Percentiles rank a stretch among this genome's conserved stretches.
Evolutionary conservation across 1,139 yeast species (phyloP).

Genomic region (Protomyces pachydermus): DNA sequence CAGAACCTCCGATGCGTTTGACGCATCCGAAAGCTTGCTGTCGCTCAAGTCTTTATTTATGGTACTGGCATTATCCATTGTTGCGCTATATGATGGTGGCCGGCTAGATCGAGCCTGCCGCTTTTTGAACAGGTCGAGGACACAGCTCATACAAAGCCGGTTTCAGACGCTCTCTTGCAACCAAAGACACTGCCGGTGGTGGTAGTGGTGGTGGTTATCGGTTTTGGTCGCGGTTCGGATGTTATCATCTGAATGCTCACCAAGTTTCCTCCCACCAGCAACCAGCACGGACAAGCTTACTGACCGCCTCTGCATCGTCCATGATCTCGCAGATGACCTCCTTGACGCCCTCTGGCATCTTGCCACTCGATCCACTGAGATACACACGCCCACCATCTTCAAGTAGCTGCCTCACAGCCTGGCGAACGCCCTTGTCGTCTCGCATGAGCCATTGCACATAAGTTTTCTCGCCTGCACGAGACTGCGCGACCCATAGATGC

Average conservation of each 20-base stretch:
- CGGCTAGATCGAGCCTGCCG: too few relatives aligned
- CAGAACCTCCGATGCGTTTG: not conserved
- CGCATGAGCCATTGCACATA: constrained; percentile 69
- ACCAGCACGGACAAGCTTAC: constrained; percentile 49
- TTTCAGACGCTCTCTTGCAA: too few relatives aligned
- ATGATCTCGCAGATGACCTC: constrained; percentile 64
- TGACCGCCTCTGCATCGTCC: constrained; percentile 52
- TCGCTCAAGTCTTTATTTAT: not conserved
- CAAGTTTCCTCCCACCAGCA: constrained; percentile 89
- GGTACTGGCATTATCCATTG: not conserved
- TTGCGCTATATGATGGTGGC: not conserved
- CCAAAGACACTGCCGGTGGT: not conserved
- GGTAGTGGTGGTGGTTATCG: not conserved
- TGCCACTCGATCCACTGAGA: constrained; percentile 84
- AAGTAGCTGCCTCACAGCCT: constrained; percentile 50
- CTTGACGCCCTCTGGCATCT: constrained; percentile 89
- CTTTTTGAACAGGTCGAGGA: too few relatives aligned
- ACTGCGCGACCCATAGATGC: constrained; percentile 39
- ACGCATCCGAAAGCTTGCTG: not conserved
- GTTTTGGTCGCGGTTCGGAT: not conserved
- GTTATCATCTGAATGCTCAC: constrained; percentile 43
- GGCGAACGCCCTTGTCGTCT: constrained; percentile 40
- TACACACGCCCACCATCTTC: constrained; percentile 64
- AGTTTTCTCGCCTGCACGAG: constrained; percentile 38
- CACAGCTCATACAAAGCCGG: too few relatives aligned